These are phyloP conservation scores for Dactylonectria macrodidyma DNA, from an alignment of 2,329 filamentous ascomycete genomes.

Conservation along the genomic window DNA sequence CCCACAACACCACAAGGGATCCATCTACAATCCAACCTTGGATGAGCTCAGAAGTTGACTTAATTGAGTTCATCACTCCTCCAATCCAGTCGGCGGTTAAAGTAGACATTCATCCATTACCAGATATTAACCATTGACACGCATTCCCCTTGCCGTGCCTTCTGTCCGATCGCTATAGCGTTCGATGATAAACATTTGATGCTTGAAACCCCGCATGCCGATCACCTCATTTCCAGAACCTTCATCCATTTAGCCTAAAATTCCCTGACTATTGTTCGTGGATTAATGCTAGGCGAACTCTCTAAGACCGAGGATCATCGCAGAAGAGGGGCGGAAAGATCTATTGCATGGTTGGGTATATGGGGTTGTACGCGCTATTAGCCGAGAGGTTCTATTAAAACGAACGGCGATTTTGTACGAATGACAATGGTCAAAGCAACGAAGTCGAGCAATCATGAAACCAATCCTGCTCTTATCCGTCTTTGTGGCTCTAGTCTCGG, in stretches of 20 bases:
- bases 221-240: neutral
- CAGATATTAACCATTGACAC: no score
- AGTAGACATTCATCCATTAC: no score
- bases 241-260: slow-evolving; percentile 1
- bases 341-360: neutral
- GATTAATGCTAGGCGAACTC: neutral
- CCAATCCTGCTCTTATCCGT: neutral
- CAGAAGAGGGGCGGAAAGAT: neutral
- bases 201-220: neutral
- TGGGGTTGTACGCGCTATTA: neutral
- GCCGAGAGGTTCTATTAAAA: neutral
- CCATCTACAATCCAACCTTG: no score
- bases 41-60: no score
- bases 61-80: no score
- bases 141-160: neutral
- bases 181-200: neutral
- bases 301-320: neutral
- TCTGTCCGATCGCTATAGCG: neutral
- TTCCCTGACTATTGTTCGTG: neutral
- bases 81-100: no score
- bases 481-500: neutral
- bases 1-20: no score
- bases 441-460: neutral
- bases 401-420: neutral
- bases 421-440: neutral